Evolutionary conservation across 2,329 filamentous ascomycete species (phyloP).

Genomic region (Hypomyces perniciosus): DNA sequence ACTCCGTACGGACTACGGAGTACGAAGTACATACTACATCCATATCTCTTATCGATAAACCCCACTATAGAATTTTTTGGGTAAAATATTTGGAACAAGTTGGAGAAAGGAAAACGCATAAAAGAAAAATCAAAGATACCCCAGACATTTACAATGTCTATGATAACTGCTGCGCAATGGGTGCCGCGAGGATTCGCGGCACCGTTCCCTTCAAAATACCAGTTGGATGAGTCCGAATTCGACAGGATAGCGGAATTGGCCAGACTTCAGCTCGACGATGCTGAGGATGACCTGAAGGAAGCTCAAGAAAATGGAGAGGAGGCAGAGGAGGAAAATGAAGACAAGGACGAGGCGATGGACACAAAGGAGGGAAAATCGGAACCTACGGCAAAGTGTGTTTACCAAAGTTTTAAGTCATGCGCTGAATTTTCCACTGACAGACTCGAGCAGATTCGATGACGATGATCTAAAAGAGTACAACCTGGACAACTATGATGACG

Average conservation of each 20-base stretch:
- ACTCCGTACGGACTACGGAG: too few relatives aligned
- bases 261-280: conserved; percentile 81
- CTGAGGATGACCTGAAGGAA: conserved; percentile 75
- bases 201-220: conserved; percentile 68
- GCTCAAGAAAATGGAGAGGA: conserved; percentile 45
- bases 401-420: neutral
- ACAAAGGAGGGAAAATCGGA: conserved; percentile 11
- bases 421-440: conserved; percentile 14
- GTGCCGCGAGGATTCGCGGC: conserved; percentile 72
- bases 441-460: conserved; percentile 52
- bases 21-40: neutral
- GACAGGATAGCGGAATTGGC: conserved; percentile 69
- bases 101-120: conserved; percentile 6
- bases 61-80: conserved; percentile 32
- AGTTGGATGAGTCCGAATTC: conserved; percentile 70
- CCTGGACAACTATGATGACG: conserved; percentile 90
- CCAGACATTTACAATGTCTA: conserved; percentile 47
- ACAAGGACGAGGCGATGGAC: conserved; percentile 22
- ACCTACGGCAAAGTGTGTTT: conserved; percentile 36
- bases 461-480: conserved; percentile 95
- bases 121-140: conserved; percentile 20
- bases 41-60: conserved; percentile 34
- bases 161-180: conserved; percentile 73
- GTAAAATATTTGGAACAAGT: conserved; percentile 23
- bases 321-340: conserved; percentile 1